A percentile compares a stretch with the other conserved stretches of the same genome.
Evolutionary conservation across 139 green algal species (phyloP).

Genomic region (Chlorella sp.): DNA sequence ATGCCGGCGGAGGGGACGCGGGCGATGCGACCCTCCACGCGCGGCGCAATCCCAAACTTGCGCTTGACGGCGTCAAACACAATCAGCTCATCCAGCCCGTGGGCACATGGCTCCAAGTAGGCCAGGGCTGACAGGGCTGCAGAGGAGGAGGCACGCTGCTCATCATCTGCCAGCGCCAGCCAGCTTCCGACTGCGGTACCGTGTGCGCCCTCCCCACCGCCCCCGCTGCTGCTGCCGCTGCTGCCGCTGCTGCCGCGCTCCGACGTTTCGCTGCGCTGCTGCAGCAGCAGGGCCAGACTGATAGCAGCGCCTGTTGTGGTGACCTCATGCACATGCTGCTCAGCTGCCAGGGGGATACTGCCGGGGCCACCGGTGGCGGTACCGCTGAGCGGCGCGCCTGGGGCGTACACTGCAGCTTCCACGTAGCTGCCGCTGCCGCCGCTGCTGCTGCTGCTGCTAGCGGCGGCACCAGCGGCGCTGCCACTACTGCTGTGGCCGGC

Average conservation of each 20-base stretch:
- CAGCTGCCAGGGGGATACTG: slow-evolving; percentile 20
- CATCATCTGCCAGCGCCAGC: not conserved
- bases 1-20: not conserved
- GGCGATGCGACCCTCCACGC: slow-evolving; percentile 62
- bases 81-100: slow-evolving; percentile 42
- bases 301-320: slow-evolving; percentile 16
- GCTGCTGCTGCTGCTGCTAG: not conserved
- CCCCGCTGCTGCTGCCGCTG: not conserved
- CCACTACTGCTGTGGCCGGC: not conserved
- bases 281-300: slow-evolving; percentile 26
- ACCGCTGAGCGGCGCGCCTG: not conserved
- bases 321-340: slow-evolving; percentile 31
- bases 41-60: slow-evolving; percentile 52
- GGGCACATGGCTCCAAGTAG: slow-evolving; percentile 4
- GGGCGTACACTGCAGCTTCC: not conserved
- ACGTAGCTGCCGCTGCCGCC: not conserved
- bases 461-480: not conserved
- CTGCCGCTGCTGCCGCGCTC: not conserved
- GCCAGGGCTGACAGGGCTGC: slow-evolving; percentile 5
- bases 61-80: slow-evolving; percentile 36
- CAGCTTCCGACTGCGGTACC: not conserved
- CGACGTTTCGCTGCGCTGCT: not conserved
- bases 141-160: not conserved
- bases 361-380: not conserved
- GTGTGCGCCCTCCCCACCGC: not conserved